Base-by-base conservation (phyloP, 345 rosid species). In the Syzygium oleosum region DNA sequence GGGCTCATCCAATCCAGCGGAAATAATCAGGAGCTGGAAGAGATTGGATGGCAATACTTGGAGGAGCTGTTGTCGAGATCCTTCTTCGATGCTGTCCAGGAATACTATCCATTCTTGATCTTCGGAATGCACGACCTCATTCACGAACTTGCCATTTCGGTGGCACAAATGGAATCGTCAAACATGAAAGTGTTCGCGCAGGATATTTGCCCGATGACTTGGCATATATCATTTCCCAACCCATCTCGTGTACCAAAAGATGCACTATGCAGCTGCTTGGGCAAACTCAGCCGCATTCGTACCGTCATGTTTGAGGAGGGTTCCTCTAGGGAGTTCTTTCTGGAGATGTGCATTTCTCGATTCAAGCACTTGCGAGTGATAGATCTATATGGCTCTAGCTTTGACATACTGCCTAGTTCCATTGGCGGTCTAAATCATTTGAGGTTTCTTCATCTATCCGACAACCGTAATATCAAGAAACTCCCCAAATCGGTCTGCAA, bases 101-200 rank as follows among this genome's bases (percentile, higher is more conserved):
- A 61, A 46, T 19, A 46, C 4, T 15, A 17, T 7, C 7, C 15
- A 25, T 65, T 27, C 3, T 4, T 41, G 29, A 4, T 19, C 9
- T 87, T 78, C 78, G 80, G 59, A 55, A 90, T 91, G 92, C 92
- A 89, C 23, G 91, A 89, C 80, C 85, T 90, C 34, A 87, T 91
- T 14, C 88, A 90, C 55, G 92, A 92, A 16, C 88, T 92, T 58
- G 90, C 91, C 51, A 11, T 49, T 49, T 55, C 52, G 0, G 83
- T 90, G 51, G 34, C 87, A 8, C 59, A 84, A 85, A 87, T 14
- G 15, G 91, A 91, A 52, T 85, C 14, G 12, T 77, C 29, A 1
- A 52, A 46, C 6, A 25, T 90, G 58, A 87, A 13, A 27, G 31
- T 52, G 27, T 4, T 6, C 4, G 22, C 31, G 5, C 63, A 59